Evolutionary conservation across 2,329 filamentous ascomycete species (phyloP).

Genomic region (Chaetomium sp.): DNA sequence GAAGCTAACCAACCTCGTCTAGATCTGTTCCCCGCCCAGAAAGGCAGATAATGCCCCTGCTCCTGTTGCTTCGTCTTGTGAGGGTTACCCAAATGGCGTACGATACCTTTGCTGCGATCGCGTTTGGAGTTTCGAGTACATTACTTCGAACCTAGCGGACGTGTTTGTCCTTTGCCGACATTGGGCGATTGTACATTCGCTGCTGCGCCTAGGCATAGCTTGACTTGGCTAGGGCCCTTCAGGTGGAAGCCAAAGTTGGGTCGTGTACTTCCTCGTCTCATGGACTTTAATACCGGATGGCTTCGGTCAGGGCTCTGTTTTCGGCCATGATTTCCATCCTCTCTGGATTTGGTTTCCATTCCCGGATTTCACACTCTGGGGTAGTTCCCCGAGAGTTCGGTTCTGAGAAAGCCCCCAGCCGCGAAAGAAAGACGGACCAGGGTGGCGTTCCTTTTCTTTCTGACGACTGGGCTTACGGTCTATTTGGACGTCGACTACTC

Average conservation of each 20-base stretch:
- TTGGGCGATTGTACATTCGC: not conserved
- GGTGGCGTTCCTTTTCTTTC: not conserved
- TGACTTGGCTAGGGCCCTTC: not conserved
- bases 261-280: not conserved
- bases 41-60: constrained; percentile 18
- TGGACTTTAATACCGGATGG: not conserved
- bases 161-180: not conserved
- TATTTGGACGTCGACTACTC: not conserved
- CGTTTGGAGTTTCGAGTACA: not conserved
- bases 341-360: not conserved
- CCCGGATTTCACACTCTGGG: not conserved
- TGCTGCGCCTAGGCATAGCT: not conserved
- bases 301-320: not conserved
- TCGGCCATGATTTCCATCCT: not conserved
- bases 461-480: not conserved
- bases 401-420: not conserved
- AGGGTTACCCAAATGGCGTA: not conserved
- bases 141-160: not conserved
- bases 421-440: not conserved
- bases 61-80: not conserved
- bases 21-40: constrained; percentile 31
- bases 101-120: not conserved
- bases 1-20: constrained; percentile 11
- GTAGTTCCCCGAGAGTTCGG: not conserved
- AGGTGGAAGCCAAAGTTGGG: not conserved